Conservation (phyloP, 176 grass and related monocot species). For the Hordeum vulgare region DNA sequence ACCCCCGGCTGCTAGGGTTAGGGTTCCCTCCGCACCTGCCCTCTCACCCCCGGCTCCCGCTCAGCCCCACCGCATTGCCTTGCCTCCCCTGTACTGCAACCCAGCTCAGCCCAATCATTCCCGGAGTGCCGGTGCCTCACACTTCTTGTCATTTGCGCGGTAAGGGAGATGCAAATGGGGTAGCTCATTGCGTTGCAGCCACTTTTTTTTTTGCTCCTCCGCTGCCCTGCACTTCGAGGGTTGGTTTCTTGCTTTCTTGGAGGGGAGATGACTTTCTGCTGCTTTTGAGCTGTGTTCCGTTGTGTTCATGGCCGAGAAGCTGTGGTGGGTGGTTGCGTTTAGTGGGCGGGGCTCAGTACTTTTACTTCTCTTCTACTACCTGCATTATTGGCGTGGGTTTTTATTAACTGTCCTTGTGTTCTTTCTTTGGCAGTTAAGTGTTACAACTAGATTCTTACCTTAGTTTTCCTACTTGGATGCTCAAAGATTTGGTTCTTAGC, state of each 20-base stretch:
- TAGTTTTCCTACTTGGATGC: neutral
- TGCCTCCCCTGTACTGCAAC: constrained; percentile 2
- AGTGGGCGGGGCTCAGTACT: neutral
- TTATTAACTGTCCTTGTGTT: neutral
- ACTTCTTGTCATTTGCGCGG: neutral
- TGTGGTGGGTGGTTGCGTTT: constrained; percentile 13
- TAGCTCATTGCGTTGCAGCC: neutral
- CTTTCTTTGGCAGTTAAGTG: neutral
- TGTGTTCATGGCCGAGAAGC: constrained; percentile 8
- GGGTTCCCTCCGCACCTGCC: constrained; percentile 28
- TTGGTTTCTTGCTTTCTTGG: neutral
- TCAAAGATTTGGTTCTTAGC: constrained; percentile 17
- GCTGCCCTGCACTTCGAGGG: neutral
- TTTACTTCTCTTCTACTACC: constrained; percentile 8
- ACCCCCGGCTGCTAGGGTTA: constrained; percentile 23
- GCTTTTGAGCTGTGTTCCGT: constrained; percentile 22
- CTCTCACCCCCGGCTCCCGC: neutral
- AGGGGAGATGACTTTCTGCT: neutral
- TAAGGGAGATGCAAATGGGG: neutral
- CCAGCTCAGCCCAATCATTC: neutral
- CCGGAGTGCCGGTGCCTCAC: neutral
- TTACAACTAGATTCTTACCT: constrained; percentile 9
- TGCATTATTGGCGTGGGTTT: neutral
- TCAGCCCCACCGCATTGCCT: neutral
- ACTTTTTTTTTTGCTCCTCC: neutral